Base-by-base conservation (phyloP, 192 early-diverging fungal species). In the Podila epicladia region DNA sequence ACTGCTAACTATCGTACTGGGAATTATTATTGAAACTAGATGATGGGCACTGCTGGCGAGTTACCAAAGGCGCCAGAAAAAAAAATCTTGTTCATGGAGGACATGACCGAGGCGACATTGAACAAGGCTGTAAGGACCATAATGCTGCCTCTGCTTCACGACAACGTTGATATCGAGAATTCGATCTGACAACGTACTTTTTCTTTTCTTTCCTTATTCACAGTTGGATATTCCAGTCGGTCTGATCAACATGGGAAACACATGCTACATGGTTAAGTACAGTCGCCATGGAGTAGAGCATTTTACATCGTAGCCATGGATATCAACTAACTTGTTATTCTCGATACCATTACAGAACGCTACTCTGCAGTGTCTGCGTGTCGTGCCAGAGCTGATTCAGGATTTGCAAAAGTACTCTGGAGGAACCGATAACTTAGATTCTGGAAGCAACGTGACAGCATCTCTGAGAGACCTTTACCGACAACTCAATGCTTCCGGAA, bases 11-110 rank as follows among this genome's bases (percentile, higher is more conserved):
- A 32, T 45, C 49, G 13, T 35, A 45, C 41, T 11, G 11, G 41
- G 13, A 15, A 15, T 31, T 69, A 37, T 19, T 35, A 5, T 48
- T 55, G 49, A 12, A 62, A 37, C 19, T 74, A 85, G 96, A 97
- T 99, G 96, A 97, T 98, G 94, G 98, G 98, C 38, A 96, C 96
- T 5, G 93, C 90, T 8, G 97, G 95, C 49, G 98, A 97, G 84
- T 85, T 97, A n/a, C 93, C 95, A 22, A 95, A 94, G 71, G 92
- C 90, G 2, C 97, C 96, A 5, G 70, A 68, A 31, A 84, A 93
- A 67, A 87, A 87, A 37, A 85, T 86, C 19, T 75, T 90, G 38
- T 99, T 99, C 77, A 78, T 96, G 45, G 98, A 99, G 83, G 96
- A 97, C 69, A 95, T 99, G 94, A 89, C 95, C 4, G 96, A 97